Evolutionary conservation across 2,329 filamentous ascomycete genomes (phyloP).

Genomic region (Cladosporium sp.): DNA sequence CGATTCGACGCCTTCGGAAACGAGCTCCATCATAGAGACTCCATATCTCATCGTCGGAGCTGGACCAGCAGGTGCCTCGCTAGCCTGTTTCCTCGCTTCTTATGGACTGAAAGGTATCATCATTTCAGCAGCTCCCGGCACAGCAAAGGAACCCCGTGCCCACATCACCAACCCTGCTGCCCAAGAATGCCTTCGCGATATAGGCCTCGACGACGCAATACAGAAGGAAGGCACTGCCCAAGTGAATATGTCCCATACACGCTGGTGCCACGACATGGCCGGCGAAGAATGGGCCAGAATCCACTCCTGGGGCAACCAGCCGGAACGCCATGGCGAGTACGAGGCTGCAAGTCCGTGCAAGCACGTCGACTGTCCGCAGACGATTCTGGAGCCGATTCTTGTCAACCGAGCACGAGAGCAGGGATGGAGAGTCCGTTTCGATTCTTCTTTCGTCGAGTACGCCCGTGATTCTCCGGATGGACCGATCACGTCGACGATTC

Average conservation of each 20-base stretch:
- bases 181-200: constrained; percentile 45
- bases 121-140: constrained; percentile 46
- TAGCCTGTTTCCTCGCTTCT: constrained; percentile 31
- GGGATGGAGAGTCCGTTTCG: constrained; percentile 39
- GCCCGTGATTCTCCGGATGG: constrained; percentile 20
- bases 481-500: constrained; percentile 33
- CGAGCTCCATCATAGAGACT: constrained; percentile 20
- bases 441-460: constrained; percentile 33
- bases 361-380: constrained; percentile 42
- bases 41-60: constrained; percentile 31
- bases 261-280: constrained; percentile 42
- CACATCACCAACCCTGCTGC: constrained; percentile 59
- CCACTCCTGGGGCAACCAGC: constrained; percentile 41
- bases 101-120: constrained; percentile 48
- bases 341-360: constrained; percentile 38
- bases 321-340: constrained; percentile 36
- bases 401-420: constrained; percentile 33
- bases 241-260: constrained; percentile 37
- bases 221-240: constrained; percentile 29
- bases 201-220: constrained; percentile 38
- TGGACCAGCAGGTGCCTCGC: constrained; percentile 31
- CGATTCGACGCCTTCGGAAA: background rate
- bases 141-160: constrained; percentile 54
- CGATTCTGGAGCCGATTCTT: constrained; percentile 40
- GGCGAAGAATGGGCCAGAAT: constrained; percentile 42